Percentiles rank a stretch among this genome's conserved stretches.
phyloP scores from a whole-genome alignment of 208 protist species.

The Tritrichomonas musculus region DNA sequence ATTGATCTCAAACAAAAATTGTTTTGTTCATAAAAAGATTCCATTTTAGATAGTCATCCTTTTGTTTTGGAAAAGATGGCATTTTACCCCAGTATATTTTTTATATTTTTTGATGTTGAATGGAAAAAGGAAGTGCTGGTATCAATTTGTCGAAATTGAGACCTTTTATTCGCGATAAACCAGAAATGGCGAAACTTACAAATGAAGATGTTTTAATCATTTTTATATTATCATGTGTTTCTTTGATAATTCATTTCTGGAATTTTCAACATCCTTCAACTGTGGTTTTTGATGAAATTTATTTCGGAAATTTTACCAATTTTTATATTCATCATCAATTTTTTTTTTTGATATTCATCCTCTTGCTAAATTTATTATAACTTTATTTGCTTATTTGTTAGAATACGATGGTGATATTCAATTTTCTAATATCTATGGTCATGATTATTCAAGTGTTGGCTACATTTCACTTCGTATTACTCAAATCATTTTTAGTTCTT shows the following conservation, averaged over 20 bases:
- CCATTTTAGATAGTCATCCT: no score
- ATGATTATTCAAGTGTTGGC: neutral
- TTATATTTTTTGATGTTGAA: no score
- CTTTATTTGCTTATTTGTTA: neutral
- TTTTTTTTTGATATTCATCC: constrained; percentile 44
- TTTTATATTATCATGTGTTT: no score
- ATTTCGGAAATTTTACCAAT: constrained; percentile 40
- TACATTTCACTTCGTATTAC: neutral
- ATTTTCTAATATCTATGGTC: neutral
- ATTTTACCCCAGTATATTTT: no score
- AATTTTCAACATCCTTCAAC: neutral
- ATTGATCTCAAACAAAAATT: no score
- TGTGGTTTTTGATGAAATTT: constrained; percentile 36
- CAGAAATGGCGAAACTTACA: no score
- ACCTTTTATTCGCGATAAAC: no score
- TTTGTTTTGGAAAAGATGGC: no score
- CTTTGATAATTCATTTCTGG: neutral
- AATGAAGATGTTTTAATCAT: no score
- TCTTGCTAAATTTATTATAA: constrained; percentile 37
- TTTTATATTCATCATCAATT: constrained; percentile 27
- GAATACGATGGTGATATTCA: neutral
- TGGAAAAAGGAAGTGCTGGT: no score
- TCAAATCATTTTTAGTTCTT: neutral
- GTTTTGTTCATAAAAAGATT: no score
- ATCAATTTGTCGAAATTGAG: no score